Base-by-base conservation (phyloP, 2,329 filamentous ascomycete genomes). In the Mycosphaerella sp. region DNA sequence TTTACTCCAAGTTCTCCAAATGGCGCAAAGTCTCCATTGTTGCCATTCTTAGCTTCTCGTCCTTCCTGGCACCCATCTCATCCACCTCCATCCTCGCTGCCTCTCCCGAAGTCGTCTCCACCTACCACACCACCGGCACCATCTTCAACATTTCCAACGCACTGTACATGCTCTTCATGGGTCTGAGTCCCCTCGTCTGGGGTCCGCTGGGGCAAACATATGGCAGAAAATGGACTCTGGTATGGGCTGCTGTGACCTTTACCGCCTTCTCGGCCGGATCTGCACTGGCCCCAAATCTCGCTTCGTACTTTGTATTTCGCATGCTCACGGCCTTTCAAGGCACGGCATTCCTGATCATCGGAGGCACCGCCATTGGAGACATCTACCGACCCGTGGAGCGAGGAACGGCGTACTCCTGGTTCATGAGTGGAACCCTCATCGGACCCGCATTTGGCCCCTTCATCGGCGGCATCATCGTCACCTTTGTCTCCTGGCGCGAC, bases 111-210 rank as follows among this genome's bases (percentile, higher is more conserved):
- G 83, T 92, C 4, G 85, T 86, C 1, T 49, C 52, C 4, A 63
- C 60, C 1, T 66, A 49, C 48, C 38, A 74, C 39, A 88, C 84
- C 0, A 85, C 80, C 0, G 84, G 83, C 4, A 80, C 79, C 8
- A 78, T 89, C 53, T 83, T 91, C 67, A 87, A 88, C 65, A 70
- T 86, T 43, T 84, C 80, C 65, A 92, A 91, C 70, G 86, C 87
- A 0, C 70, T 85, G n/a, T 89, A 88, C 62, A 78, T 89, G 74
- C 69, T 84, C 4, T 83, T 85, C 62, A 91, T 90, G 86, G 86
- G 84, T 0, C 53, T 88, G 4, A 80, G 78, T 11, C 82, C 86
- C 1, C 78, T 83, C 8, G 78, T 90, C 51, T 91, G 85, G 79
- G 85, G 86, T 0, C 87, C 87, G 0, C 72, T 88, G 55, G 86